Evolutionary conservation across 257 asterid species (phyloP).

Genomic region (Solanum sejunctum): DNA sequence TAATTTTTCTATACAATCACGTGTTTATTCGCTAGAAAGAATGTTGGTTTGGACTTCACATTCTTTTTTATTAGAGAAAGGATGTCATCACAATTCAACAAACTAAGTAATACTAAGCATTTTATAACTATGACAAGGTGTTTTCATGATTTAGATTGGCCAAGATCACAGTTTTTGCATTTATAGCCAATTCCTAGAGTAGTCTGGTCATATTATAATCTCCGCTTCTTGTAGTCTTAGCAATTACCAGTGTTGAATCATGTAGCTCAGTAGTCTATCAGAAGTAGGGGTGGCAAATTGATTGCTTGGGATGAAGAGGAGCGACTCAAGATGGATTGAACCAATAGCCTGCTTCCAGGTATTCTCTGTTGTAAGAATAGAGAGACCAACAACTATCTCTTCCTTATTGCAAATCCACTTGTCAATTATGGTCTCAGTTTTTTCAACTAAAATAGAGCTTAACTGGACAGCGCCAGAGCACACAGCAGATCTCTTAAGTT

Average conservation of each 20-base stretch:
- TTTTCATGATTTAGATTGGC: background rate
- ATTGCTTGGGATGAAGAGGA: background rate
- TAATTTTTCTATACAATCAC: background rate
- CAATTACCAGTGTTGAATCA: background rate
- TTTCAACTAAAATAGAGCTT: background rate
- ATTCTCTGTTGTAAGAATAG: background rate
- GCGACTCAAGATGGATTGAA: background rate
- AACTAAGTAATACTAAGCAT: background rate
- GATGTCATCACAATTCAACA: background rate
- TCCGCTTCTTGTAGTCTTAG: background rate
- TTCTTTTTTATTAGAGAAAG: background rate
- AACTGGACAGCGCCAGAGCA: background rate
- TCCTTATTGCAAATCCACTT: background rate
- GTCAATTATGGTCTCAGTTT: background rate
- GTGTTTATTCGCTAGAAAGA: background rate
- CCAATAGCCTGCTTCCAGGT: background rate
- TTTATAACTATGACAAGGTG: background rate
- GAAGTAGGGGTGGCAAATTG: background rate
- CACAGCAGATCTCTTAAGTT: background rate
- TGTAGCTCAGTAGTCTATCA: background rate
- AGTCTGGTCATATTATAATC: background rate
- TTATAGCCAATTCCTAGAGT: background rate
- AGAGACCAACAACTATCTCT: background rate
- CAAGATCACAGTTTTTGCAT: background rate
- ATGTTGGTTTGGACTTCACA: background rate